Evolutionary conservation across 495 filamentous ascomycete species (phyloP), one percentile per base, ranked within the genome.

Genomic region (Lasiosphaeris hirsuta): DNA sequence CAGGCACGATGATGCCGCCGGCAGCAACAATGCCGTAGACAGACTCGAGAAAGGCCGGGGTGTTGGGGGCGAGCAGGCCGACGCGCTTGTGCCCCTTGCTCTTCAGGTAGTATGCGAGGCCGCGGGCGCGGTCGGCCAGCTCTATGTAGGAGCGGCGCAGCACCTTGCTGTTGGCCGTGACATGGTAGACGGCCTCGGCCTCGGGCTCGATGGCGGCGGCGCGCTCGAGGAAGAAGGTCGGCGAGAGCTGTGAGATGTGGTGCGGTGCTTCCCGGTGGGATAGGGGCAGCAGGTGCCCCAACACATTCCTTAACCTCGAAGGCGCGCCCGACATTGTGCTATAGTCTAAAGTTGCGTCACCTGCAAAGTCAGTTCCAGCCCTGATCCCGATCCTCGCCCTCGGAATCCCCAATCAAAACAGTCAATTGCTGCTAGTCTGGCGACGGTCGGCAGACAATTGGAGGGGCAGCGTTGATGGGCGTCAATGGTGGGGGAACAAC

Each of bases 121-220:
- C 94, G 37, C 87, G 73, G 0, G 94, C 88, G 7, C 95, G 87
- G 62, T 94, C 88, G 13, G 94, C 90, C 41, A 88, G 79, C 62
- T 96, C 88, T 52, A 75, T 69, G 66, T 98, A 98, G 3, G 83
- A 84, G 51, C 92, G 78, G 19, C 87, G 79, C 7, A 98, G 77
- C 4, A 74, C 56, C 58, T 83, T 81, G 60, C 83, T 80, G 70
- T 94, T 93, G 52, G 90, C 83, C 0, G 91, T 96, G 49, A 90
- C 67, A 72, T 98, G 94, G 72, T 90, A 87, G 64, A 97, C 89
- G 45, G 93, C 94, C 67, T 84, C 79, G 39, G 89, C 92, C 65
- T 92, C 79, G 19, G 94, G 94, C 70, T 98, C 94, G 62, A 98
- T 92, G 38, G 80, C 77, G 4, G 93, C 94, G 30, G 94, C 94